Conservation (phyloP, 2,329 filamentous ascomycete species). For the Colletotrichum salicis region DNA sequence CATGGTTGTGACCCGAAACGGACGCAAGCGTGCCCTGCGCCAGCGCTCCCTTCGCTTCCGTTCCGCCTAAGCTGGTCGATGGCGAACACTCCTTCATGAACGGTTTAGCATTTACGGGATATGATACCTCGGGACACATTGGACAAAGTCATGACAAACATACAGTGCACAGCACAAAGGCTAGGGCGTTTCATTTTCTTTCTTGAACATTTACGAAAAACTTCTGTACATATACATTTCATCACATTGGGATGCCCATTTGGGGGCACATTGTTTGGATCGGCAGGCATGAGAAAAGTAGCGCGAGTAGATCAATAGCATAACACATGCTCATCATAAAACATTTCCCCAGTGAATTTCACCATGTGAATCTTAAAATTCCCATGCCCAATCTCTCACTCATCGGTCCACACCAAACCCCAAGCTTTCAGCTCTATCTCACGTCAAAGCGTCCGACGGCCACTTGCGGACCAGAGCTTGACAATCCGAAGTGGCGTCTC, state of each 20-base stretch:
- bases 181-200: conserved; percentile 17
- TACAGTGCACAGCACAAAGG: conserved; percentile 6
- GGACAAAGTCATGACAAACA: conserved; percentile 13
- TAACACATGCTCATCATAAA: no score
- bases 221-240: no score
- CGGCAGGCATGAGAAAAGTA: no score
- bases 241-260: no score
- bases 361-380: no score
- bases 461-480: neutral
- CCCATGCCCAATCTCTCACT: no score
- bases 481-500: conserved; percentile 1
- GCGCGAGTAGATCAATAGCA: no score
- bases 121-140: conserved; percentile 28
- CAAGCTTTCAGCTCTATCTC: neutral
- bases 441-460: neutral
- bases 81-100: conserved; percentile 18
- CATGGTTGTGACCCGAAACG: conserved; percentile 43
- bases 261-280: no score
- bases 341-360: no score
- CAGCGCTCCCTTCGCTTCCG: conserved; percentile 33
- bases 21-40: conserved; percentile 44
- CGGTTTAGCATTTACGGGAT: conserved; percentile 30
- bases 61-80: conserved; percentile 35
- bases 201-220: conserved; percentile 45
- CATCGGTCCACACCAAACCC: neutral